Evolutionary conservation across 306 rosid species (phyloP).

Genomic region (Morella rubra): DNA sequence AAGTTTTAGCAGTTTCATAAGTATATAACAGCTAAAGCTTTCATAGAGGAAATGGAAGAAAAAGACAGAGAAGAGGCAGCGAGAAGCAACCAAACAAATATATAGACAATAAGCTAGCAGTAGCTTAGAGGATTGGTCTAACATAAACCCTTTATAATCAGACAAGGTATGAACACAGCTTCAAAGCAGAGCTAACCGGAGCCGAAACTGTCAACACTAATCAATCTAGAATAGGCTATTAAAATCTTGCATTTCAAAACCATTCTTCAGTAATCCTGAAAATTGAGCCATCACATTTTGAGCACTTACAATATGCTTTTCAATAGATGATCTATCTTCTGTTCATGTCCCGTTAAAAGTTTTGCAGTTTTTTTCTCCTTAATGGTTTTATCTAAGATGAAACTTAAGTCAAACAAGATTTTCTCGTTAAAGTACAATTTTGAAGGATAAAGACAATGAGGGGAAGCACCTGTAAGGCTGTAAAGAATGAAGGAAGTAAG

Average conservation of each 20-base stretch:
- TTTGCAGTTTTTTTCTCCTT: not conserved
- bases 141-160: not conserved
- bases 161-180: not conserved
- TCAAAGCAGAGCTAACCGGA: not conserved
- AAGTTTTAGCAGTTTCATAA: not conserved
- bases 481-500: conserved; percentile 51
- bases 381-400: not conserved
- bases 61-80: not conserved
- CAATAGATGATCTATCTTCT: not conserved
- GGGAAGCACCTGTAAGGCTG: conserved; percentile 44
- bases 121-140: not conserved
- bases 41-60: not conserved
- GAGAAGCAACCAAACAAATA: not conserved
- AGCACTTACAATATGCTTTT: not conserved
- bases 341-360: not conserved
- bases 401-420: not conserved
- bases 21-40: not conserved
- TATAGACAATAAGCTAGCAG: not conserved
- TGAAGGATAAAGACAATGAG: not conserved
- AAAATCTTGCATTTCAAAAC: not conserved
- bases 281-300: not conserved
- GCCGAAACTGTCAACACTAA: not conserved
- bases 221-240: not conserved
- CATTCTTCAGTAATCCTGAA: not conserved
- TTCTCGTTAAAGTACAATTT: not conserved